Base-by-base conservation (phyloP, 805 yeast species). In the Candida quercuum region DNA sequence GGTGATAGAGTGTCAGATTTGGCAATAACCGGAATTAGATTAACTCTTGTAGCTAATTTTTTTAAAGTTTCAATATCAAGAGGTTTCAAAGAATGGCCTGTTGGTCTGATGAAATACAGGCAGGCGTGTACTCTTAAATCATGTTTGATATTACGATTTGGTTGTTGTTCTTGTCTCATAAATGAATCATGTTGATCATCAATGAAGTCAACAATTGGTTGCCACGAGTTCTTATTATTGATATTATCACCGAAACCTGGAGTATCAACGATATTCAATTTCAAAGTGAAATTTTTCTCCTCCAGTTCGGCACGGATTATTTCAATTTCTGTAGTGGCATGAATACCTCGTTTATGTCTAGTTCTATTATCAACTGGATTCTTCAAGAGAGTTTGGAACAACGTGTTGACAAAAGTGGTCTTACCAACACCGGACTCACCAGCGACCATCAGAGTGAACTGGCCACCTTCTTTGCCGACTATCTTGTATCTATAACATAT, bases 91-190 rank as follows among this genome's bases (percentile, higher is more conserved):
- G 88, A 78, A 57, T 86, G 95, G 16, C 94, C 95, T 2, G 94
- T 84, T 32, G 97, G 97, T 56, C 91, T 78, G 46, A 89, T 82
- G 57, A 89, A 88, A 64, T 88, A 89, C 32, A 89, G 65, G 59
- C 94, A 86, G 2, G 88, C 95, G 55, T 89, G 95, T 25, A 89
- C 96, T 53, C 97, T 76, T 46, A 86, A 66, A 63, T 89, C 97
- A 50, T 80, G 82, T 55, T 71, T 76, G 28, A 63, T 63, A 2
- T 37, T 41, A 61, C 98, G 77, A 36, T 59, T 61, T 24, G 98
- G 98, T 64, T 89, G 98, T 56, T 87, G 93, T 57, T 88, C 96
- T 60, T 86, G 96, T 59, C 84, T 84, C 91, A 88, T 83, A 59
- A 65, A 87, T 18, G 83, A 72, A 54, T 82, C 88, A 56, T 86